Evolutionary conservation across 306 rosid genomes (phyloP).

Genomic region (Vigna trinervia): DNA sequence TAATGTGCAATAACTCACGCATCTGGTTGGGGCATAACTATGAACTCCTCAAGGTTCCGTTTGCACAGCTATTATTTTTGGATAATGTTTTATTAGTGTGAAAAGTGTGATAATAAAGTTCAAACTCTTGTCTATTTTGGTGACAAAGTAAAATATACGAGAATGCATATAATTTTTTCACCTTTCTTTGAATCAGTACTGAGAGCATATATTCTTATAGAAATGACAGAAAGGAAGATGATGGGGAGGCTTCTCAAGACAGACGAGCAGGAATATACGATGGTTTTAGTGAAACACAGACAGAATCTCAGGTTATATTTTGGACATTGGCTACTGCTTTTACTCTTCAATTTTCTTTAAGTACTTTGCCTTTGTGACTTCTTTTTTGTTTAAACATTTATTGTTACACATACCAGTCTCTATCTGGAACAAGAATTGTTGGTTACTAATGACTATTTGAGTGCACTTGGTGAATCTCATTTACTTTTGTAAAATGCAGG

Average conservation of each 20-base stretch:
- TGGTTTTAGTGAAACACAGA: conserved; percentile 90
- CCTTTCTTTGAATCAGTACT: background rate
- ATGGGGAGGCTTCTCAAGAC: conserved; percentile 52
- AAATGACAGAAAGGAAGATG: conserved; percentile 61
- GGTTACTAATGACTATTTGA: conserved; percentile 13
- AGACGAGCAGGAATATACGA: conserved; percentile 57
- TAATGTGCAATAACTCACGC: too few relatives aligned
- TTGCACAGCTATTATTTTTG: too few relatives aligned
- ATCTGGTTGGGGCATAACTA: too few relatives aligned
- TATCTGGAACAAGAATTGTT: conserved; percentile 28
- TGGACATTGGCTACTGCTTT: conserved; percentile 23
- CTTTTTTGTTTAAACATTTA: background rate
- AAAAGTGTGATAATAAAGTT: background rate
- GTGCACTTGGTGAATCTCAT: conserved; percentile 35
- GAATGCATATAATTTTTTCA: background rate
- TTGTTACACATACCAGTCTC: conserved; percentile 12
- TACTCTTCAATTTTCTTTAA: conserved; percentile 18
- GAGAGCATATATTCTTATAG: conserved; percentile 33
- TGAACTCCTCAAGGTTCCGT: too few relatives aligned
- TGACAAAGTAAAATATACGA: background rate
- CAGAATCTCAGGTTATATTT: conserved; percentile 89
- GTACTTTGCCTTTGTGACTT: background rate
- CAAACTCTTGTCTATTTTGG: conserved; percentile 6
- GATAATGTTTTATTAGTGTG: background rate
- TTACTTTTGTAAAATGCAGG: conserved; percentile 55